Conservation (phyloP, 768 basidiomycete species). For the Phlebiopsis gigantea region DNA sequence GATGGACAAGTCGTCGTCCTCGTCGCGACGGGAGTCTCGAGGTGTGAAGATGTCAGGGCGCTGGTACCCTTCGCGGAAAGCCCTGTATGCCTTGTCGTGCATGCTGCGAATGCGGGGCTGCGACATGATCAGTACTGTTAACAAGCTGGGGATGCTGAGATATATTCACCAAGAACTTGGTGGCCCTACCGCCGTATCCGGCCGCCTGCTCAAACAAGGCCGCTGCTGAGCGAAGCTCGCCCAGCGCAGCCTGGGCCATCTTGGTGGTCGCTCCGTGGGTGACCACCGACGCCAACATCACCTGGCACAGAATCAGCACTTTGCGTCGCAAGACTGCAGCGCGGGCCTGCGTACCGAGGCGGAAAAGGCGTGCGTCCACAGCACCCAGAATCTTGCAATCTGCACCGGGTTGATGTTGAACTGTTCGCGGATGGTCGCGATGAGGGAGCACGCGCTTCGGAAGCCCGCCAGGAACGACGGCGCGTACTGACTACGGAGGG, state of each 20-base stretch:
- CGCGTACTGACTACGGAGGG: constrained; percentile 63
- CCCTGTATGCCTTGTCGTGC: constrained; percentile 53
- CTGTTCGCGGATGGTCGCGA: constrained; percentile 41
- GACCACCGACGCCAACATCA: constrained; percentile 74
- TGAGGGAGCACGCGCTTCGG: constrained; percentile 65
- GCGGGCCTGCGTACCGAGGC: constrained; percentile 20
- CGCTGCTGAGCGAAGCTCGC: constrained; percentile 57
- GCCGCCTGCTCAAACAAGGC: constrained; percentile 65
- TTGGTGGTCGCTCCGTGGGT: constrained; percentile 62
- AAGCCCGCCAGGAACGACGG: constrained; percentile 71
- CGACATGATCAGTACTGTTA: background rate
- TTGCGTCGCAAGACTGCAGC: background rate
- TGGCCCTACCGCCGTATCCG: constrained; percentile 56
- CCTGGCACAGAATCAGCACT: constrained; percentile 32
- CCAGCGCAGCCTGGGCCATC: constrained; percentile 63
- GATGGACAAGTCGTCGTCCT: constrained; percentile 67
- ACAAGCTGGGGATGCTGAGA: background rate
- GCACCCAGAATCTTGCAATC: constrained; percentile 55
- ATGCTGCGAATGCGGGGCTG: constrained; percentile 65
- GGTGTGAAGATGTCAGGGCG: constrained; percentile 53
- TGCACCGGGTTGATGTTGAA: constrained; percentile 55
- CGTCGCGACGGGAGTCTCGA: constrained; percentile 33
- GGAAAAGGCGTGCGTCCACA: constrained; percentile 55
- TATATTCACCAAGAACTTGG: constrained; percentile 59
- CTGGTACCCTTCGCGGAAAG: constrained; percentile 41